Base-by-base conservation (phyloP, 306 rosid genomes). In the Glycyrrhiza uralensis region DNA sequence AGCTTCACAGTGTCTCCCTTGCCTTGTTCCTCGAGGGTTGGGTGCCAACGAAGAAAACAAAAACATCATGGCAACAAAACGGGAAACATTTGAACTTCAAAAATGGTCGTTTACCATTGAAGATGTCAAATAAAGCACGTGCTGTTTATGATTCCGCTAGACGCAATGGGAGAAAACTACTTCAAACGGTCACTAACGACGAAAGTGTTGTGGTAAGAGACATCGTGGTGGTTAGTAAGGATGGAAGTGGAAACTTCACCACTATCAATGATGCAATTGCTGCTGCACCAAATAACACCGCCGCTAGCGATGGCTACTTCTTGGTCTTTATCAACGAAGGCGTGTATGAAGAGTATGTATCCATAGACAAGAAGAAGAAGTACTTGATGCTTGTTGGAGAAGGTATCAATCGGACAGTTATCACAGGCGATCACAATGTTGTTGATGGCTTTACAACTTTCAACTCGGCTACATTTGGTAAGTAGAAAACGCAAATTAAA, bases 381-480 rank as follows among this genome's bases (percentile, higher is more conserved):
- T 78, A 86, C 66, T 71, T 92, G 77, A 85, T 92, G 98, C 59
- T 92, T 28, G 78, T 92, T 12, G 96, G 98, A 46, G 92, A 88
- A 1, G 96, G 98, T 0, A 90, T 88, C 52, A 90, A 90, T 66
- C 84, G 29, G 45, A 90, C 96, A 0, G 39, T 90, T 5, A 70
- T 92, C 58, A 92, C 96, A 0, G 98, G 98, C 0, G 54, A 79
- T 52, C 82, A 82, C 10, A 92, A 79, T 41, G 95, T 90, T n/a
- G 91, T 44, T 0, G 96, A 90, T 70, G 87, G 88, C 11, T 88
- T 56, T 72, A 92, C 98, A 5, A 92, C 96, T 13, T 90, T 90
- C 80, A 90, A 88, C 64, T 86, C 96, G 1, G 86, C 92, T 14
- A 90, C 98, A 38, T 73, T 92, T 47, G 96, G 96, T 92, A 84